Conservation (phyloP, 2,329 filamentous ascomycete species). For the Talaromyces rugulosus region DNA sequence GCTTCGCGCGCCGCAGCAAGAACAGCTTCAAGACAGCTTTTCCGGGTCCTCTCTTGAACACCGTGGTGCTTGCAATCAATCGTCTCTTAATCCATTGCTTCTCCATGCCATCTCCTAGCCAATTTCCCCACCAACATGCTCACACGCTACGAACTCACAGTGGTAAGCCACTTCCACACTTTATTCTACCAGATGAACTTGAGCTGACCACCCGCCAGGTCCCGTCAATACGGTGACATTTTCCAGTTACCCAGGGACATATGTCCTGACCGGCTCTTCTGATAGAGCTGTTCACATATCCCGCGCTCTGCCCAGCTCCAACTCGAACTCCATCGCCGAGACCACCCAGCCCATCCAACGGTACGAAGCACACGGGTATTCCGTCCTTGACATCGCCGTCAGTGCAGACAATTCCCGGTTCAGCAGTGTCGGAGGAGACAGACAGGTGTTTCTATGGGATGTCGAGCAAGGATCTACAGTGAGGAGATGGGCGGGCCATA, state of each 20-base stretch:
- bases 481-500: slow-evolving; percentile 69
- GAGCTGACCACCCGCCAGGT: slow-evolving; percentile 40
- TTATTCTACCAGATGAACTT: neutral
- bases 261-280: slow-evolving; percentile 78
- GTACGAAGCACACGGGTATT: slow-evolving; percentile 87
- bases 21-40: neutral
- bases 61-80: neutral
- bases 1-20: neutral
- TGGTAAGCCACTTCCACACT: slow-evolving; percentile 24
- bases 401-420: slow-evolving; percentile 75
- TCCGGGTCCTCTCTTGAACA: neutral
- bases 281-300: slow-evolving; percentile 84
- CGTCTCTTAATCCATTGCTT: neutral
- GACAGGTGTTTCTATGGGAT: slow-evolving; percentile 91
- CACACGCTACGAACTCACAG: slow-evolving; percentile 44
- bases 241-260: slow-evolving; percentile 67
- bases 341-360: slow-evolving; percentile 68
- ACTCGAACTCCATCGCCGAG: slow-evolving; percentile 25
- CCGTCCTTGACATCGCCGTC: slow-evolving; percentile 77
- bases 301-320: slow-evolving; percentile 53
- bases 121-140: slow-evolving; percentile 36
- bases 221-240: slow-evolving; percentile 70
- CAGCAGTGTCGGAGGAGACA: slow-evolving; percentile 83
- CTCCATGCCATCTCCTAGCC: slow-evolving; percentile 25
- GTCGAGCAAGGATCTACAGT: slow-evolving; percentile 74